Percentiles rank a stretch among this genome's conserved stretches.
Conservation (phyloP, 2,329 filamentous ascomycete genomes). For the Diaporthe sp. region DNA sequence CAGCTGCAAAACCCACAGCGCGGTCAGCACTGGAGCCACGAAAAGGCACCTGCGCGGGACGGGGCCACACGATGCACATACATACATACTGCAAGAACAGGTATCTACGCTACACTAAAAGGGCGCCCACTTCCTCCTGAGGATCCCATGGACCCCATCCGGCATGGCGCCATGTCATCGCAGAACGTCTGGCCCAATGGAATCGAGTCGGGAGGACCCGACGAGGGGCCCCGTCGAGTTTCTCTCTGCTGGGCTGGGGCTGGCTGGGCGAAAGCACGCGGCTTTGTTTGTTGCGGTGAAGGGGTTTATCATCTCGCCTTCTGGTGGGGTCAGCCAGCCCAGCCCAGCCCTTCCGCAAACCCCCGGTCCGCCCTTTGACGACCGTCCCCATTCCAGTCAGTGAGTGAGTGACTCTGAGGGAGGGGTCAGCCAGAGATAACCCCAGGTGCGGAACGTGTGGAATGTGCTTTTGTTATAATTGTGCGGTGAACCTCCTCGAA, state of each 20-base stretch:
- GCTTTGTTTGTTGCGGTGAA: slow-evolving; percentile 24
- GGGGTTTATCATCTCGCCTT: slow-evolving; percentile 9
- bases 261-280: neutral
- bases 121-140: slow-evolving; percentile 10
- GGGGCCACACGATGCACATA: neutral
- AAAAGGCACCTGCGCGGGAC: neutral
- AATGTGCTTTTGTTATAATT: slow-evolving; percentile 22
- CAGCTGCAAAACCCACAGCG: slow-evolving; percentile 3
- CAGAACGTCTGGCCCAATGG: slow-evolving; percentile 27
- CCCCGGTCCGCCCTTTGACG: neutral
- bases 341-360: neutral
- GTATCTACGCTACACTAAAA: too few relatives aligned
- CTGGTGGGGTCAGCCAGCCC: slow-evolving; percentile 9
- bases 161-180: slow-evolving; percentile 34
- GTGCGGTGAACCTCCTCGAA: slow-evolving; percentile 5
- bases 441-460: neutral
- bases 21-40: slow-evolving; percentile 36
- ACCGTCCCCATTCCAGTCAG: slow-evolving; percentile 24
- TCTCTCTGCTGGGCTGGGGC: neutral
- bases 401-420: slow-evolving; percentile 5
- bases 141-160: slow-evolving; percentile 27
- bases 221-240: slow-evolving; percentile 11
- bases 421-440: neutral
- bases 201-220: slow-evolving; percentile 31
- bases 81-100: neutral